Evolutionary conservation across 192 early-diverging fungal genomes (phyloP).

Genomic region (Dimargaris xerosporica): DNA sequence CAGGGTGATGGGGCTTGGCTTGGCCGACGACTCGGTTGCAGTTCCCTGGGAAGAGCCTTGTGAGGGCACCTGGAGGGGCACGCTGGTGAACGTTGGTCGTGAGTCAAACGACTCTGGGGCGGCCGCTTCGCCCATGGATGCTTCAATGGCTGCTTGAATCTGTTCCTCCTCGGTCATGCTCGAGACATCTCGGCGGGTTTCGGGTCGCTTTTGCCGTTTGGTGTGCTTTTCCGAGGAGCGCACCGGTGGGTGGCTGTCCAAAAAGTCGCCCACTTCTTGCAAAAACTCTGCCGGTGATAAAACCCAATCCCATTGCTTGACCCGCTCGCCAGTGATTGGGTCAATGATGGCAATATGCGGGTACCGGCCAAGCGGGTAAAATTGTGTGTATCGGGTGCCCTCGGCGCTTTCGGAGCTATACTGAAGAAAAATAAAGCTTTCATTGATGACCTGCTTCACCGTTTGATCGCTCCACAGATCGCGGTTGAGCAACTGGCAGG

Average conservation of each 20-base stretch:
- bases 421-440: constrained; percentile 78
- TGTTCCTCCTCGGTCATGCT: constrained; percentile 86
- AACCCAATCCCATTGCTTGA: constrained; percentile 47
- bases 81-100: not conserved
- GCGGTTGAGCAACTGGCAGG: constrained; percentile 78
- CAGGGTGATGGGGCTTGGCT: constrained; percentile 15
- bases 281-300: constrained; percentile 49
- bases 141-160: constrained; percentile 64
- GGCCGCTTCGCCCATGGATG: constrained; percentile 35
- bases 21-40: not conserved
- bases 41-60: not conserved
- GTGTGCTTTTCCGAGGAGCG: constrained; percentile 14
- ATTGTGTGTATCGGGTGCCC: constrained; percentile 49
- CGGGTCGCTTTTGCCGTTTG: constrained; percentile 16
- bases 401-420: constrained; percentile 47
- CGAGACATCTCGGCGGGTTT: constrained; percentile 28
- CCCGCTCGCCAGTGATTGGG: constrained; percentile 75
- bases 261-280: constrained; percentile 50
- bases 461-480: constrained; percentile 77
- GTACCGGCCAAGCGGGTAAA: constrained; percentile 52
- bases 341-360: constrained; percentile 85
- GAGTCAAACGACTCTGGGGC: not conserved
- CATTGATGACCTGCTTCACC: constrained; percentile 61
- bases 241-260: constrained; percentile 20
- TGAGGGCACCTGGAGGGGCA: not conserved